A percentile compares a stretch with the other conserved stretches of the same genome.
phyloP scores from a whole-genome alignment of 2,329 filamentous ascomycete genomes.

The Pseudodiploospora longispora region DNA sequence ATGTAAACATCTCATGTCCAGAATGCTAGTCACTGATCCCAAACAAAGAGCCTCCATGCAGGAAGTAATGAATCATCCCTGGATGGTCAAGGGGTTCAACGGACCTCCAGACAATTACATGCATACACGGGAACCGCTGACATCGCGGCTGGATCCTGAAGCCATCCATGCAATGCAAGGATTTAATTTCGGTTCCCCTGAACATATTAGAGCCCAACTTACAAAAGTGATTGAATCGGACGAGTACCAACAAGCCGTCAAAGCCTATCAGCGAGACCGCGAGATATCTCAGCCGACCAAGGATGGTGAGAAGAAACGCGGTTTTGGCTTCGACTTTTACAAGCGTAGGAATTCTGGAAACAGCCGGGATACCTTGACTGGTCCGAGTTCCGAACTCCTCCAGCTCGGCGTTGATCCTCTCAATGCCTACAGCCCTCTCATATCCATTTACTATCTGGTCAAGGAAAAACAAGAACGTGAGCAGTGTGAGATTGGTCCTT shows the following conservation, averaged over 20 bases:
- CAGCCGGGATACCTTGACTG: constrained; percentile 78
- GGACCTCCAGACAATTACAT: constrained; percentile 84
- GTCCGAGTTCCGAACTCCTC: constrained; percentile 78
- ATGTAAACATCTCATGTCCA: constrained; percentile 83
- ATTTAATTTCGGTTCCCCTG: constrained; percentile 89
- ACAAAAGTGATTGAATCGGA: constrained; percentile 84
- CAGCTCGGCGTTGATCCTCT: constrained; percentile 77
- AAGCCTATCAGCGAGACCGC: constrained; percentile 58
- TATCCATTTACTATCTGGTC: constrained; percentile 95
- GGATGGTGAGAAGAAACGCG: constrained; percentile 73
- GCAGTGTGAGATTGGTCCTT: constrained; percentile 28
- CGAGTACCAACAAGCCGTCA: constrained; percentile 83
- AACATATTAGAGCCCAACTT: constrained; percentile 74
- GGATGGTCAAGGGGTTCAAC: constrained; percentile 89
- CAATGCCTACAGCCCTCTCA: constrained; percentile 85
- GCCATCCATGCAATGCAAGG: constrained; percentile 93
- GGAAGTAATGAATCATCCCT: constrained; percentile 91
- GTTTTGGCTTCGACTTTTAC: constrained; percentile 92
- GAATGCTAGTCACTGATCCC: constrained; percentile 94
- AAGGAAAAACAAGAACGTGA: constrained; percentile 88
- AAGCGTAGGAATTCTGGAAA: constrained; percentile 84
- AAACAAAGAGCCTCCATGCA: constrained; percentile 75
- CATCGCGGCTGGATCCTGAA: constrained; percentile 71
- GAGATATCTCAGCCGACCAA: constrained; percentile 48
- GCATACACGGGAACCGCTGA: constrained; percentile 74